These are phyloP conservation scores for Candolleomyces eurysporus DNA, from an alignment of 768 basidiomycete genomes.

Conservation along the genomic window DNA sequence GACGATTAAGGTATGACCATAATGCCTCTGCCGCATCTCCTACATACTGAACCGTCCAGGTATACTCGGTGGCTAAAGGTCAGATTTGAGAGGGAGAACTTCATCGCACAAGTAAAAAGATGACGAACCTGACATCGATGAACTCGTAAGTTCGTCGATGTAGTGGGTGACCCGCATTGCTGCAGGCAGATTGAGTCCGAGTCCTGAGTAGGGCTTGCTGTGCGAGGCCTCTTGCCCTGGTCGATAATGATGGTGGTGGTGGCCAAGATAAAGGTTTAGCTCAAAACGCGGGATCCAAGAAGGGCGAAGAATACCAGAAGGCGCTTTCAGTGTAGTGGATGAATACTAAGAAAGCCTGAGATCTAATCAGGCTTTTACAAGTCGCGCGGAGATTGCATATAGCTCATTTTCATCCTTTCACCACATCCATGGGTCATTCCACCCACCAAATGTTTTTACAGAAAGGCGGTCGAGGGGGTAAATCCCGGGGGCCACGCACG, in stretches of 20 bases:
- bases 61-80: background rate
- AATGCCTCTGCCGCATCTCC: background rate
- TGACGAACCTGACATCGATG: background rate
- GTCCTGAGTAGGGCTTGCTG: no score
- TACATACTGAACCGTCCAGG: background rate
- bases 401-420: background rate
- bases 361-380: no score
- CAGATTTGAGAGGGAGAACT: background rate
- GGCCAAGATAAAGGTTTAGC: no score
- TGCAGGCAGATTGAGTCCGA: no score
- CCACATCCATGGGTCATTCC: background rate
- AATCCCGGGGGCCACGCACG: background rate
- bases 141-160: background rate
- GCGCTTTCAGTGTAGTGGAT: no score
- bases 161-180: no score
- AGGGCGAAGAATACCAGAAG: no score
- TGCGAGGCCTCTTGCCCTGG: no score
- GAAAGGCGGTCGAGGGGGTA: constrained; percentile 6
- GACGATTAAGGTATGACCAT: background rate
- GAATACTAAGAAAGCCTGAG: no score
- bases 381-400: background rate
- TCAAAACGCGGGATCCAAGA: no score
- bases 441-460: background rate
- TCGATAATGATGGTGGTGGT: no score
- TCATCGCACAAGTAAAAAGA: background rate